Evolutionary conservation across 2,329 filamentous ascomycete species (phyloP).

Genomic region (Dissoconium aciculare): DNA sequence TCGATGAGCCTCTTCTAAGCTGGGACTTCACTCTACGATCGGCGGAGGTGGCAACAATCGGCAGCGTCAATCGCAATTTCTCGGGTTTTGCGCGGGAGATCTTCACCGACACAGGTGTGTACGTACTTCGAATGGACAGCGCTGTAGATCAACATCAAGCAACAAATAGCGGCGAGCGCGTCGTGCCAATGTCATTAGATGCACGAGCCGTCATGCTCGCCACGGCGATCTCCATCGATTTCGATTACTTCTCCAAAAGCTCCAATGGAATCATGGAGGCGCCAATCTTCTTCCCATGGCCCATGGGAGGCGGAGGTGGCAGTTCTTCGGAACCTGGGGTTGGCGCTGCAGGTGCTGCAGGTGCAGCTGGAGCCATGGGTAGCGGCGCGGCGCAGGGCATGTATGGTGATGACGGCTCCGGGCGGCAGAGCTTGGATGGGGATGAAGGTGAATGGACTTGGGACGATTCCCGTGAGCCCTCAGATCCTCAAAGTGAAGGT

Average conservation of each 20-base stretch:
- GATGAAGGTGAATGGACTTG: too few relatives aligned
- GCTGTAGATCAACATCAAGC: conserved; percentile 24
- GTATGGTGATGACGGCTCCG: too few relatives aligned
- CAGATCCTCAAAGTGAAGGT: too few relatives aligned
- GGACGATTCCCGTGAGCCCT: too few relatives aligned
- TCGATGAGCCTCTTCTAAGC: conserved; percentile 48
- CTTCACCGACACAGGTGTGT: conserved; percentile 52
- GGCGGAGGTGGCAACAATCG: conserved; percentile 37
- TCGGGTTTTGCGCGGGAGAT: conserved; percentile 47
- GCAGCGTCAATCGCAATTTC: conserved; percentile 50
- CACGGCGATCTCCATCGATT: conserved; percentile 49
- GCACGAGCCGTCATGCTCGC: conserved; percentile 52
- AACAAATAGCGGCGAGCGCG: conserved; percentile 22
- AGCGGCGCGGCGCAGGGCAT: conserved; percentile 26
- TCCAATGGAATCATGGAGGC: conserved; percentile 39
- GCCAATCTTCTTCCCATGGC: conserved; percentile 30
- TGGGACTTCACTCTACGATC: conserved; percentile 49
- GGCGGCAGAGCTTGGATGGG: too few relatives aligned
- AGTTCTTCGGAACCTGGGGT: conserved; percentile 25
- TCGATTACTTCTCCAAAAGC: conserved; percentile 52
- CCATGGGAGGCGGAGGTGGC: conserved; percentile 22
- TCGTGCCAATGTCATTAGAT: conserved; percentile 46
- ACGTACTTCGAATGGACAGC: conserved; percentile 49
- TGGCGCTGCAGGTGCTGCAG: conserved; percentile 22
- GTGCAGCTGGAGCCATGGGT: conserved; percentile 26